phyloP scores from a whole-genome alignment of 2,329 filamentous ascomycete species.

The Graphilbum fragrans region DNA sequence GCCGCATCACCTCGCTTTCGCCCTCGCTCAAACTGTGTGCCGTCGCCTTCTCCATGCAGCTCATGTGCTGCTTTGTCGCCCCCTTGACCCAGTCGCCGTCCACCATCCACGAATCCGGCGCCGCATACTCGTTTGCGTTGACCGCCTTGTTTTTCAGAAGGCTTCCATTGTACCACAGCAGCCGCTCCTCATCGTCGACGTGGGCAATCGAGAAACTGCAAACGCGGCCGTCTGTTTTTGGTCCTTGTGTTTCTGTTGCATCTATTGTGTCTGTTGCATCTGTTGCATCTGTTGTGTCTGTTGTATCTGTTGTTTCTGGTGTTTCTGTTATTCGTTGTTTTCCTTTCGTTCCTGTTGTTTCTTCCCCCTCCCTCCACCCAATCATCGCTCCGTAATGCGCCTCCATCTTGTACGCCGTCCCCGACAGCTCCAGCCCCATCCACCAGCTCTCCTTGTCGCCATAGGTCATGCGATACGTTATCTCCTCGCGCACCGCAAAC shows the following conservation, averaged over 20 bases:
- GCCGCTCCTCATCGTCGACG: background rate
- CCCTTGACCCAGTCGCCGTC: conserved; percentile 1
- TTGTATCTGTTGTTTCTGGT: too few species aligned
- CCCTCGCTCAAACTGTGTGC: background rate
- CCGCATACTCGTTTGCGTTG: background rate
- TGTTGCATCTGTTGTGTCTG: too few species aligned
- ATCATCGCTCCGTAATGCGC: conserved; percentile 2
- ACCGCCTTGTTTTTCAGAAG: conserved; percentile 3
- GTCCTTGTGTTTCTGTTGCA: background rate
- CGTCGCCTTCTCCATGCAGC: background rate
- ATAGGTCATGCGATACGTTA: conserved; percentile 2
- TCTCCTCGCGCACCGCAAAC: conserved; percentile 1
- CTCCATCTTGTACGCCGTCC: conserved; percentile 1
- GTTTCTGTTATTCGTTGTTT: background rate
- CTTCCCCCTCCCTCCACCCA: background rate
- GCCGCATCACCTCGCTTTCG: background rate
- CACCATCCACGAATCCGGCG: conserved; percentile 1
- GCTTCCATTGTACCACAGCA: conserved; percentile 4
- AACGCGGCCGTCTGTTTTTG: background rate
- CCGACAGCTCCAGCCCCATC: conserved; percentile 2
- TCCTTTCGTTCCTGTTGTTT: background rate
- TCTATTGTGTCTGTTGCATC: too few species aligned
- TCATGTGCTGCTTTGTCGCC: conserved; percentile 1
- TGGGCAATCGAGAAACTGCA: conserved; percentile 3
- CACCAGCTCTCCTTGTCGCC: conserved; percentile 6